Evolutionary conservation across 176 grass and related monocot genomes (phyloP).

Genomic region (Carex kokanica): DNA sequence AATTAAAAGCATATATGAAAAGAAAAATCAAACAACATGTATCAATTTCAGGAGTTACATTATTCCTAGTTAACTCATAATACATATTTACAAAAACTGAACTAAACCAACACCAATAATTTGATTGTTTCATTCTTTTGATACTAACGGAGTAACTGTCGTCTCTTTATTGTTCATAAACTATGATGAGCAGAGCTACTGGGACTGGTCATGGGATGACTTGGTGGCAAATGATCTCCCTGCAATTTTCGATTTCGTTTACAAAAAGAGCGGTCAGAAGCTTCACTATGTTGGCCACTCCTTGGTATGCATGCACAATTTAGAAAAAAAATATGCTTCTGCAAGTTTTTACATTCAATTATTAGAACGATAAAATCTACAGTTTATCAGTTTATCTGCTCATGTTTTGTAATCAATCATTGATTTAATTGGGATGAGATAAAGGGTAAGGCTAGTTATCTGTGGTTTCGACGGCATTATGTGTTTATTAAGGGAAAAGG

Average conservation of each 20-base stretch:
- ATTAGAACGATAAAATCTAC: neutral
- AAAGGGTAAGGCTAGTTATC: neutral
- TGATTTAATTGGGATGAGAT: neutral
- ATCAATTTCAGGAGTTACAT: too few relatives aligned
- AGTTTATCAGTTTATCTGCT: neutral
- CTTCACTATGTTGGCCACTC: constrained; percentile 88
- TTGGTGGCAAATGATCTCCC: constrained; percentile 68
- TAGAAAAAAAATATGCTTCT: neutral
- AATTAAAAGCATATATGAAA: neutral
- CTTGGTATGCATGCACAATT: constrained; percentile 35
- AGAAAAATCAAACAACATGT: neutral
- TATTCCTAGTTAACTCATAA: too few relatives aligned
- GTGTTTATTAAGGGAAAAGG: neutral
- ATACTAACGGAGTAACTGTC: neutral
- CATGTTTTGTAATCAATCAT: neutral
- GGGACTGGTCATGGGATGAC: constrained; percentile 97
- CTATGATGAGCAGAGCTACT: constrained; percentile 50
- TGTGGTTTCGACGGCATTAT: neutral
- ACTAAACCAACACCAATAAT: too few relatives aligned
- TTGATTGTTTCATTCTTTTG: neutral
- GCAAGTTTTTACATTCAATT: neutral
- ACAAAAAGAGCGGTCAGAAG: constrained; percentile 50
- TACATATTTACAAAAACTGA: too few relatives aligned
- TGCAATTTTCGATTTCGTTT: constrained; percentile 51
- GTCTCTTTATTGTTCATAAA: neutral